Conservation (phyloP, 768 basidiomycete genomes). For the Lentinula aciculospora region DNA sequence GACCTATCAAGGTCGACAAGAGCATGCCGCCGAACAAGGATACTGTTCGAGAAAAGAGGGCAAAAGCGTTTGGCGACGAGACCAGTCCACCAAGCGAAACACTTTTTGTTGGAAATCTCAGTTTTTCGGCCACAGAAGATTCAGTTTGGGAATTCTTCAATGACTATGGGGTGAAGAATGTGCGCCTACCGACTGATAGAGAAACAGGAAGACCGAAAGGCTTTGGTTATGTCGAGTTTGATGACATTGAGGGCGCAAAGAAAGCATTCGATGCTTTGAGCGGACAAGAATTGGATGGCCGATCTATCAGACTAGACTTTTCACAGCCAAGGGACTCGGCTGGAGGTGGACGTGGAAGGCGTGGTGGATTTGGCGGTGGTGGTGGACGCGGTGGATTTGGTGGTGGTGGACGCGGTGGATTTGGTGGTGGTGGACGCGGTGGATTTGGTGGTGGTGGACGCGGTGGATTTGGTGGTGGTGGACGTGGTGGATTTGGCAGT, state of each 20-base stretch:
- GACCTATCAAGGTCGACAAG: slow-evolving; percentile 81
- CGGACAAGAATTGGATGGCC: slow-evolving; percentile 77
- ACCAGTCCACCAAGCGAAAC: slow-evolving; percentile 60
- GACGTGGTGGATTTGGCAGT: slow-evolving; percentile 32
- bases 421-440: slow-evolving; percentile 25
- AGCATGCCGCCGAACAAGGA: slow-evolving; percentile 57
- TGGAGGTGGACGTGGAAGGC: slow-evolving; percentile 41
- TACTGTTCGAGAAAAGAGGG: slow-evolving; percentile 59
- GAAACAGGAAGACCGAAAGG: slow-evolving; percentile 91
- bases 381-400: slow-evolving; percentile 42
- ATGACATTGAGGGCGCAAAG: slow-evolving; percentile 71
- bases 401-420: slow-evolving; percentile 30
- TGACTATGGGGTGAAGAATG: slow-evolving; percentile 82
- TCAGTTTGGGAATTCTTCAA: slow-evolving; percentile 85
- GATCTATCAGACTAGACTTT: slow-evolving; percentile 78
- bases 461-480: slow-evolving; percentile 36
- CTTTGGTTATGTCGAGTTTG: slow-evolving; percentile 95
- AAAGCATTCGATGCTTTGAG: slow-evolving; percentile 68
- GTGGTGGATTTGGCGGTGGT: slow-evolving; percentile 36
- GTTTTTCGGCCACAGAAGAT: slow-evolving; percentile 78
- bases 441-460: slow-evolving; percentile 34
- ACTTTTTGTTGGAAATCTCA: slow-evolving; percentile 89
- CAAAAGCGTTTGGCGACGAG: slow-evolving; percentile 64
- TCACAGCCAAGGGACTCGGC: slow-evolving; percentile 72
- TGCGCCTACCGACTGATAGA: slow-evolving; percentile 88